These are phyloP conservation scores for Cercophora scortea DNA, from an alignment of 495 filamentous ascomycete genomes.

Conservation along the genomic window DNA sequence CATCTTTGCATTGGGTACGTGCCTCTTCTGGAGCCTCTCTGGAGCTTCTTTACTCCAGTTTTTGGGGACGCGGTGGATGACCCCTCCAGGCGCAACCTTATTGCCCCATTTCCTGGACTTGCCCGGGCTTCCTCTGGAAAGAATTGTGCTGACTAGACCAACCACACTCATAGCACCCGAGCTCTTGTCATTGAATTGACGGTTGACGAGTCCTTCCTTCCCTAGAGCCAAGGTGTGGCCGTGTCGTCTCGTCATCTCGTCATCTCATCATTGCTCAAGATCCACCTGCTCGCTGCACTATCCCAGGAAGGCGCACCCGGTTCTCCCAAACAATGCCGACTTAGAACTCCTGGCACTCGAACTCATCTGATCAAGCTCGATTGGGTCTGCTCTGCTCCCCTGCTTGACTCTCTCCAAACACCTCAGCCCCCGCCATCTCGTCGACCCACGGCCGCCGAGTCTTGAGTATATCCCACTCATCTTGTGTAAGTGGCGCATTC, in stretches of 20 bases:
- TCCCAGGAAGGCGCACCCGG: neutral
- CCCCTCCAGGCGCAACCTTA: conserved; percentile 3
- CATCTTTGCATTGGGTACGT: too few species aligned
- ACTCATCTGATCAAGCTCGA: neutral
- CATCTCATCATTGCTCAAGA: neutral
- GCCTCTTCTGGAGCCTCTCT: too few species aligned
- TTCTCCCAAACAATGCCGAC: conserved; percentile 3
- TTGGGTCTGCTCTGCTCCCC: too few species aligned
- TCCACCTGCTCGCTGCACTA: neutral
- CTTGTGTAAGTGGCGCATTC: too few species aligned
- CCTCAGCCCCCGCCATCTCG: too few species aligned
- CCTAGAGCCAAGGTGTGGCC: too few species aligned
- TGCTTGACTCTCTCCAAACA: too few species aligned
- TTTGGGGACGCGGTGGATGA: neutral
- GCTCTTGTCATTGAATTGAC: neutral
- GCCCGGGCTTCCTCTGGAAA: neutral
- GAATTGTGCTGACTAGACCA: neutral
- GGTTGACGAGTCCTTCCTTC: neutral
- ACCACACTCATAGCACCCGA: neutral
- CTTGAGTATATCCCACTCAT: too few species aligned
- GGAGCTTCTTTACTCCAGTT: too few species aligned
- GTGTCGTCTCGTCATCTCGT: too few species aligned
- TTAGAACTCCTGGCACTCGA: neutral
- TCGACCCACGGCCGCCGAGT: too few species aligned
- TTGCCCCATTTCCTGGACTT: neutral